phyloP scores from a whole-genome alignment of 148 eudicot species.

The Pharnaceum exiguum region DNA sequence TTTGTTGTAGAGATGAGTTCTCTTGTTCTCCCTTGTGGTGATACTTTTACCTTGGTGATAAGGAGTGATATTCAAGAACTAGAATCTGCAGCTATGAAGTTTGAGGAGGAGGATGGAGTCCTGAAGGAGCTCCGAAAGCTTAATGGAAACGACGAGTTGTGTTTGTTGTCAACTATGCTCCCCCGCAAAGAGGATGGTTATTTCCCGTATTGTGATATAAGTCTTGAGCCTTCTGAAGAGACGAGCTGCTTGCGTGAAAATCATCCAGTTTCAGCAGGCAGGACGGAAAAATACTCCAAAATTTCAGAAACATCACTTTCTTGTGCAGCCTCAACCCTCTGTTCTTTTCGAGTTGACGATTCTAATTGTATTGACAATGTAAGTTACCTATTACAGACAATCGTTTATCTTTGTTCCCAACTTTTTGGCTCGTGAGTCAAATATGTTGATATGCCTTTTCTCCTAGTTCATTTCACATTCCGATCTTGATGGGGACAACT shows the following conservation, averaged over 20 bases:
- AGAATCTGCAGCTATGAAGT: conserved; percentile 75
- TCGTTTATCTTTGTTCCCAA: too few species aligned
- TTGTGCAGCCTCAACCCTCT: conserved; percentile 45
- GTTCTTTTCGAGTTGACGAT: conserved; percentile 26
- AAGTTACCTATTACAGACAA: too few species aligned
- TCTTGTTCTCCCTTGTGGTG: conserved; percentile 64
- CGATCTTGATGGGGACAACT: background rate
- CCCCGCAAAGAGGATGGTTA: conserved; percentile 54
- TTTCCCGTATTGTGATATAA: conserved; percentile 58
- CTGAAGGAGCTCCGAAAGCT: conserved; percentile 37
- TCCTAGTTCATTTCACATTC: too few species aligned
- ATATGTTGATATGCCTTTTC: too few species aligned
- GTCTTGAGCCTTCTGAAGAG: conserved; percentile 18
- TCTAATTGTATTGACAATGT: conserved; percentile 29
- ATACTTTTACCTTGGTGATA: conserved; percentile 39
- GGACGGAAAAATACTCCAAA: conserved; percentile 8
- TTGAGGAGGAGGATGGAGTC: conserved; percentile 63
- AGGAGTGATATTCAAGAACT: conserved; percentile 65
- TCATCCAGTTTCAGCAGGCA: background rate
- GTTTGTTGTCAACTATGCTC: conserved; percentile 31
- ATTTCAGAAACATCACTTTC: conserved; percentile 44
- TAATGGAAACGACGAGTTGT: conserved; percentile 37
- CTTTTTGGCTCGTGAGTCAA: too few species aligned
- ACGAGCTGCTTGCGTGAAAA: conserved; percentile 13
- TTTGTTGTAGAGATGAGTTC: conserved; percentile 45